phyloP scores from a whole-genome alignment of 345 rosid species.

The Pugionium cornutum region DNA sequence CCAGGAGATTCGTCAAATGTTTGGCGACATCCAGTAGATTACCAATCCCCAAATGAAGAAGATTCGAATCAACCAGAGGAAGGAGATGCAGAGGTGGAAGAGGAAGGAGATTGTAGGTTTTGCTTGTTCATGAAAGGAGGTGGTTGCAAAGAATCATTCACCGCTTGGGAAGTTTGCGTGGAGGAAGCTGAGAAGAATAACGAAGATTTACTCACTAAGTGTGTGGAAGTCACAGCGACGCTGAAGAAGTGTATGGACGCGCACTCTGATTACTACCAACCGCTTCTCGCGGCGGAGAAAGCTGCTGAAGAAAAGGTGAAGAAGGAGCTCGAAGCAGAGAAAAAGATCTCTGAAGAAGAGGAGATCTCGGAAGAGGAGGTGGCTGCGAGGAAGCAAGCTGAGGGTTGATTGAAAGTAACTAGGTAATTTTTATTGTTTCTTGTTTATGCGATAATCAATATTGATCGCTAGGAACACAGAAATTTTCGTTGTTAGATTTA shows the following conservation, averaged over 20 bases:
- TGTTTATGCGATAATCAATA: background rate
- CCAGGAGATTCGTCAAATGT: conserved; percentile 16
- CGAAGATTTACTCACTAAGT: conserved; percentile 71
- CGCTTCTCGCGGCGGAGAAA: conserved; percentile 73
- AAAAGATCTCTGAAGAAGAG: too few relatives aligned
- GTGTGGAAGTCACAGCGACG: conserved; percentile 55
- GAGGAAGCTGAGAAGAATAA: conserved; percentile 64
- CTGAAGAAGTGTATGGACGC: conserved; percentile 80
- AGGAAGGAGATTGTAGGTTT: conserved; percentile 84
- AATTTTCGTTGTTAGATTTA: conserved; percentile 8
- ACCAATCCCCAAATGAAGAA: background rate
- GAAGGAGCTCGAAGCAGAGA: conserved; percentile 13
- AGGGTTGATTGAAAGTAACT: background rate
- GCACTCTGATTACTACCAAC: conserved; percentile 74
- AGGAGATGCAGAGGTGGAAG: conserved; percentile 49
- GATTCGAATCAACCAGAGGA: conserved; percentile 34
- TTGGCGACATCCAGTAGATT: conserved; percentile 23
- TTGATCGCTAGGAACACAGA: conserved; percentile 12
- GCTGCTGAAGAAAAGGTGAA: conserved; percentile 58
- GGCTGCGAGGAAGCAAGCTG: conserved; percentile 28
- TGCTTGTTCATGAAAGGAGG: conserved; percentile 94
- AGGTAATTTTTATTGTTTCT: conserved; percentile 21
- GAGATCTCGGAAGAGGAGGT: conserved; percentile 30
- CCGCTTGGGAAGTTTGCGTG: conserved; percentile 78
- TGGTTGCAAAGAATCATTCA: conserved; percentile 72